Base-by-base conservation (phyloP, 805 yeast species). In the Wickerhamomyces canadensis region DNA sequence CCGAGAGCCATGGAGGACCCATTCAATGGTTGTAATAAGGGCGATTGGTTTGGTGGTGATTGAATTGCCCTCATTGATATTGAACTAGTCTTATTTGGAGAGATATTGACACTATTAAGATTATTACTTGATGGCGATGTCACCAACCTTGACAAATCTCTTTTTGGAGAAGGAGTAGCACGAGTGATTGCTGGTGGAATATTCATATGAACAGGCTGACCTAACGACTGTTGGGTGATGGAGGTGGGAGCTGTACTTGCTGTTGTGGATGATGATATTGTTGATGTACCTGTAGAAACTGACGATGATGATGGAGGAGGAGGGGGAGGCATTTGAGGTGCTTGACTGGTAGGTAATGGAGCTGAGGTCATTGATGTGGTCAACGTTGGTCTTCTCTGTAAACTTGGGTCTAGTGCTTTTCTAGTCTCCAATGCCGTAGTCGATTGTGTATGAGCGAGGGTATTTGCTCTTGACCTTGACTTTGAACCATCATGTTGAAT, bases 161-260 rank as follows among this genome's bases (percentile, higher is more conserved):
- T 42, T 61, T 65, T 65, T 4, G 78, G 78, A 1, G 78, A 72
- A 7, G 78, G 72, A 0, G 76, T 67, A 25, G 68, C 49, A 11
- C 61, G 50, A 19, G 49, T 33, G 12, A 57, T 49, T 17, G 33
- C 34, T 10, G 55, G 55, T n/a, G 50, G 43, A 19, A 49, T 49
- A n/a, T n/a, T n/a, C n/a, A n/a, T n/a, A n/a, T n/a, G n/a, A n/a
- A n/a, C n/a, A n/a, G 6, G 30, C 36, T 6, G 33, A 6, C 27
- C 6, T 8, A 6, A 30, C 7, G 35, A 12, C 15, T 37, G 38
- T 10, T 21, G 23, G 23, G 7, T 21, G 23, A 7, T 7, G 10
- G 10, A 10, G 23, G 10, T 21, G 23, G 10, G 23, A 21, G 23
- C 10, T 21, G n/a, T n/a, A n/a, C n/a, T n/a, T n/a, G n/a, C n/a